These are phyloP conservation scores for Aurantiochytrium sp. DNA, from an alignment of 108 stramenopile genomes.

Conservation along the genomic window DNA sequence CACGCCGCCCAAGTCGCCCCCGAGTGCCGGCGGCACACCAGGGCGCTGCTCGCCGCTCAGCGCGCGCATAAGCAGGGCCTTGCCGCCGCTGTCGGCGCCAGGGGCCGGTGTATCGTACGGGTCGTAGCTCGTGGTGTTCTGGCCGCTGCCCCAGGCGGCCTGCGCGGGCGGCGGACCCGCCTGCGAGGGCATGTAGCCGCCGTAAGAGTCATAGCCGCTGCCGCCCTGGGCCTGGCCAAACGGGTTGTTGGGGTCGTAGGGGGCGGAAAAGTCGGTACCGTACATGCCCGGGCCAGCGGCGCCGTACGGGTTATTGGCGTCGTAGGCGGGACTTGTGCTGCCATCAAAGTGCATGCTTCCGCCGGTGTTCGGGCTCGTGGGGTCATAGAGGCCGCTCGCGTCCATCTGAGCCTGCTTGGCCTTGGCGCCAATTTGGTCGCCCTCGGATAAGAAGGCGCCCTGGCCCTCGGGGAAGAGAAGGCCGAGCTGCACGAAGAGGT, in stretches of 20 bases:
- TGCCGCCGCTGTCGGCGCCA: not conserved
- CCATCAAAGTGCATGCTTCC: not conserved
- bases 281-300: not conserved
- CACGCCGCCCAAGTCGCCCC: not conserved
- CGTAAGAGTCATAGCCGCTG: not conserved
- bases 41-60: not conserved
- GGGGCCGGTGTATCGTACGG: not conserved
- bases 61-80: constrained; percentile 14
- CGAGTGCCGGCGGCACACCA: not conserved
- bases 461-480: constrained; percentile 14
- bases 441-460: constrained; percentile 11
- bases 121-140: no score
- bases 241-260: not conserved
- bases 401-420: not conserved
- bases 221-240: not conserved
- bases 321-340: not conserved
- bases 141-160: not conserved
- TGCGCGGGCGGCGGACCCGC: not conserved
- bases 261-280: not conserved
- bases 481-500: constrained; percentile 68
- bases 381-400: no score
- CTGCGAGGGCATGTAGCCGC: not conserved
- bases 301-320: not conserved
- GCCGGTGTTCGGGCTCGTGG: no score
- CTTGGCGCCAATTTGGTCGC: constrained; percentile 15